A percentile compares a stretch with the other conserved stretches of the same genome.
Conservation (phyloP, 306 rosid species). For the Echinosophora koreensis region DNA sequence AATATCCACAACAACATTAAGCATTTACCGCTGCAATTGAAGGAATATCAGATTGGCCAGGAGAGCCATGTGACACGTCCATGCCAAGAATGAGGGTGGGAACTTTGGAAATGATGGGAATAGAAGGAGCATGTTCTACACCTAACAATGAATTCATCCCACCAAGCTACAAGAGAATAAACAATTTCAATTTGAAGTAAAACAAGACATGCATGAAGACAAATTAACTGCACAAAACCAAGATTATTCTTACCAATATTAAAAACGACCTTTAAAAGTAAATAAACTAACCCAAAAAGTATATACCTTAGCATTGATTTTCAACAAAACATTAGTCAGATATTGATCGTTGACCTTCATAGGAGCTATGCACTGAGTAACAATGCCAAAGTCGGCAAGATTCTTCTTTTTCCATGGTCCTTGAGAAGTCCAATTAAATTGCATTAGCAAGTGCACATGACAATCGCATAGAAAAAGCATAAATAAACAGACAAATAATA, state of each 20-base stretch:
- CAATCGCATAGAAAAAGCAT: not conserved
- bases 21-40: conserved; percentile 87
- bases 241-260: no score
- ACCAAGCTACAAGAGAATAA: conserved; percentile 73
- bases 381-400: conserved; percentile 81
- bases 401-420: conserved; percentile 93
- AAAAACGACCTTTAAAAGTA: not conserved
- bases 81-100: conserved; percentile 92
- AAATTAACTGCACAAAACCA: not conserved
- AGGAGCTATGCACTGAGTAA: conserved; percentile 90
- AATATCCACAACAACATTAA: not conserved
- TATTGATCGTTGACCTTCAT: conserved; percentile 83
- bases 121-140: conserved; percentile 68
- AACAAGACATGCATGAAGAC: not conserved
- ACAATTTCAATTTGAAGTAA: not conserved
- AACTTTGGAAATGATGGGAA: conserved; percentile 76
- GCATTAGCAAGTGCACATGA: not conserved
- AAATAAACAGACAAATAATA: not conserved
- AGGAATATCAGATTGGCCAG: conserved; percentile 89
- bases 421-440: conserved; percentile 32
- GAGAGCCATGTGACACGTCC: conserved; percentile 98
- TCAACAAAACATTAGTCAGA: conserved; percentile 81
- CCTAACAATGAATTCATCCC: conserved; percentile 84
- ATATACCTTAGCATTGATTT: conserved; percentile 91
- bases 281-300: not conserved